A percentile compares a stretch with the other conserved stretches of the same genome.
These are phyloP conservation scores for Stachybotrys elegans DNA, from an alignment of 2,329 filamentous ascomycete species.

Conservation along the genomic window DNA sequence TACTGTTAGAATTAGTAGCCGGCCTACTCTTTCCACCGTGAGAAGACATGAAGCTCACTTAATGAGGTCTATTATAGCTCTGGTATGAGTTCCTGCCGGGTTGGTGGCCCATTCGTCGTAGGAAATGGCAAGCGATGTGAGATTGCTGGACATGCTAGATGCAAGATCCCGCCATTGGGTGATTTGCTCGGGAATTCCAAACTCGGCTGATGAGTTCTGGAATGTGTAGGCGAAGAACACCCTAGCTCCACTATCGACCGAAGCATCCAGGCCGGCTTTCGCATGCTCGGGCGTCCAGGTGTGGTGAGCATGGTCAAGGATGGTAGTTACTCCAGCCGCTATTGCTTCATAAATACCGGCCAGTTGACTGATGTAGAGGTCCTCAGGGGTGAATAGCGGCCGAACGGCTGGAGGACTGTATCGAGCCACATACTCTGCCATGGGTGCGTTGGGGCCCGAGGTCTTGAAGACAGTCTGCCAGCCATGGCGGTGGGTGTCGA, in stretches of 20 bases:
- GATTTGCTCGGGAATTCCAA: not conserved
- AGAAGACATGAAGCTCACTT: not conserved
- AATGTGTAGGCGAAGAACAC: not conserved
- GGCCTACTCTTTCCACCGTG: not conserved
- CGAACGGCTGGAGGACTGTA: not conserved
- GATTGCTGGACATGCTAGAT: not conserved
- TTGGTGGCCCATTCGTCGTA: not conserved
- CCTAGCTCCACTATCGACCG: not conserved
- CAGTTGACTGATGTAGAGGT: not conserved
- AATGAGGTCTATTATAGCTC: not conserved
- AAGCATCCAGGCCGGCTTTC: not conserved
- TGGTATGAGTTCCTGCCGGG: not conserved
- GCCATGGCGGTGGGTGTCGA: slow-evolving; percentile 39
- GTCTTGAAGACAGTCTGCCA: slow-evolving; percentile 34
- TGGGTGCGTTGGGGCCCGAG: slow-evolving; percentile 14
- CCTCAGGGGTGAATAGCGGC: not conserved
- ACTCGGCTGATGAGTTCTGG: not conserved
- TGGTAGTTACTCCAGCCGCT: not conserved
- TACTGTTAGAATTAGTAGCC: not conserved
- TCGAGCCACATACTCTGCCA: slow-evolving; percentile 16
- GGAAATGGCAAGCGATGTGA: not conserved
- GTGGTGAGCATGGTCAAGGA: slow-evolving; percentile 1
- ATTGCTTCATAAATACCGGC: slow-evolving; percentile 1
- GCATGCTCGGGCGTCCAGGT: not conserved
- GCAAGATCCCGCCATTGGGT: not conserved